Percentiles rank a stretch among this genome's conserved stretches.
Evolutionary conservation across 1,284 basidiomycete genomes (phyloP).

Genomic region (Ceratorhiza oryzae-sativae): DNA sequence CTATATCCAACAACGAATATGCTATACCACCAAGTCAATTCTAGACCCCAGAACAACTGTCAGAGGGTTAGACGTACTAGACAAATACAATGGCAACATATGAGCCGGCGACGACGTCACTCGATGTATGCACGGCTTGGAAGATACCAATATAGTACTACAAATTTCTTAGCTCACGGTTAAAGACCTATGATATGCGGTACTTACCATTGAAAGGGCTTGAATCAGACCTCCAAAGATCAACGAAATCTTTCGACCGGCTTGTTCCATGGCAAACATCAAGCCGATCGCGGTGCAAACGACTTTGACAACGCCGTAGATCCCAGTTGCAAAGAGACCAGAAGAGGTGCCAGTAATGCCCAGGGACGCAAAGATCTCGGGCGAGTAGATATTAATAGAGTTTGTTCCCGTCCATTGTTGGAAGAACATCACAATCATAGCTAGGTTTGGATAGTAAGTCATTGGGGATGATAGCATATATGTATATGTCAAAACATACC

Average conservation of each 20-base stretch:
- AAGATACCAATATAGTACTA: constrained; percentile 42
- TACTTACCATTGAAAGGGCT: constrained; percentile 30
- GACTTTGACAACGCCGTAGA: constrained; percentile 43
- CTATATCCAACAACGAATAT: constrained; percentile 31
- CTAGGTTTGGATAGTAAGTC: not conserved
- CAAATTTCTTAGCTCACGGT: not conserved
- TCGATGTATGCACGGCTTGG: constrained; percentile 31
- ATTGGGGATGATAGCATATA: not conserved
- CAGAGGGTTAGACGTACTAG: constrained; percentile 35
- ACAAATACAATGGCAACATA: constrained; percentile 42
- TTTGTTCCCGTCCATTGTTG: constrained; percentile 46
- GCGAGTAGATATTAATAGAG: constrained; percentile 42
- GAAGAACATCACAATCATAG: constrained; percentile 44
- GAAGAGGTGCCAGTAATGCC: constrained; percentile 45
- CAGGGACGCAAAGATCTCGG: constrained; percentile 44
- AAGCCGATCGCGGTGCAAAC: constrained; percentile 35
- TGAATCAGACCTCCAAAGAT: constrained; percentile 40
- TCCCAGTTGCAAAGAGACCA: constrained; percentile 43
- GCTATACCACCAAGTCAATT: not conserved
- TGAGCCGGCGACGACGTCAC: constrained; percentile 17
- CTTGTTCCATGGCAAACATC: constrained; percentile 40
- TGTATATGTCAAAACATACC: not conserved
- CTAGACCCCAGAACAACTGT: not conserved
- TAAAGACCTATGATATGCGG: not conserved
- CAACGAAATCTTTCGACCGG: constrained; percentile 40